Conservation (phyloP, 2,329 filamentous ascomycete genomes). For the Alternaria arbusti region DNA sequence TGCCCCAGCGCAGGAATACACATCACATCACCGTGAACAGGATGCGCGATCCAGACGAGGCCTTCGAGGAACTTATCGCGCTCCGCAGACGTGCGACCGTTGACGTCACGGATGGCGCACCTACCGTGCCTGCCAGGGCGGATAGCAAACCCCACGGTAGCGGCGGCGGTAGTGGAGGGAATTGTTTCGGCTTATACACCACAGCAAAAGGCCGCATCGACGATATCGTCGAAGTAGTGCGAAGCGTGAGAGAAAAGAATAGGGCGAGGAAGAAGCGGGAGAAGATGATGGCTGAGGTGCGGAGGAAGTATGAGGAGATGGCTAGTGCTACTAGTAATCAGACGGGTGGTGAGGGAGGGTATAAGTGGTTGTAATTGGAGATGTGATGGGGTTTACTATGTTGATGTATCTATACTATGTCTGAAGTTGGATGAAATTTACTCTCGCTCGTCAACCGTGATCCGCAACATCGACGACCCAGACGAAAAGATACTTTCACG, state of each 20-base stretch:
- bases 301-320: not conserved
- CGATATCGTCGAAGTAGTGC: not conserved
- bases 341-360: not conserved
- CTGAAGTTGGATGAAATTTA: not conserved
- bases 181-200: not conserved
- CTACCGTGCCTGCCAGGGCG: not conserved
- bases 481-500: too few species aligned
- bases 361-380: not conserved
- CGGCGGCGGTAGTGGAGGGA: accelerated
- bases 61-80: not conserved
- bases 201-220: not conserved
- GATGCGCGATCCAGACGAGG: not conserved
- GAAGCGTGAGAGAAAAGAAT: not conserved
- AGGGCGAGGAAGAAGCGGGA: not conserved
- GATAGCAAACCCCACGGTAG: accelerated
- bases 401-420: not conserved
- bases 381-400: not conserved
- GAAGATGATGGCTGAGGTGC: not conserved
- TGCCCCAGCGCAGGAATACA: not conserved
- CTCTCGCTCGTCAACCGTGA: too few species aligned
- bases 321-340: not conserved
- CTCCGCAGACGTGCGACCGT: not conserved
- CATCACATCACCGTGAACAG: not conserved
- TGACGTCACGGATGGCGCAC: too few species aligned
- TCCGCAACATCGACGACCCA: too few species aligned